Evolutionary conservation across 2,329 filamentous ascomycete genomes (phyloP).

Genomic region (Chaetoscypha palmicola): DNA sequence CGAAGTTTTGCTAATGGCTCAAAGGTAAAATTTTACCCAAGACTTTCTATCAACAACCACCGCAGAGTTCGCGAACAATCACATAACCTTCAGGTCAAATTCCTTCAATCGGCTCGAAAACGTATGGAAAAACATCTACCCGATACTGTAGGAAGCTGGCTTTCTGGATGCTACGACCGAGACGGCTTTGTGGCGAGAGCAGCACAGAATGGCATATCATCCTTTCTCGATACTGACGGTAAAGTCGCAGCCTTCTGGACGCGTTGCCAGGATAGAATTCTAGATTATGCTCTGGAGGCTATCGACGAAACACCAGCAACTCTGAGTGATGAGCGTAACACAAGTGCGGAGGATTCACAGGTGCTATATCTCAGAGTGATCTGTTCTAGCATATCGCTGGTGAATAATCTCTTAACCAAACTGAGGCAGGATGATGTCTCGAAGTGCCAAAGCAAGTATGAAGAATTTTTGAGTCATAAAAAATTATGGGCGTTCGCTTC

Average conservation of each 20-base stretch:
- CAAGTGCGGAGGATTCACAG: constrained; percentile 76
- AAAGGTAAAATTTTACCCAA: constrained; percentile 81
- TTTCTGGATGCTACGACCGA: constrained; percentile 80
- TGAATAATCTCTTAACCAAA: constrained; percentile 45
- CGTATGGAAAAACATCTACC: constrained; percentile 76
- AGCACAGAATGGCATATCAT: constrained; percentile 68
- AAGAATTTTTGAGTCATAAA: constrained; percentile 53
- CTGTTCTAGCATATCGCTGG: constrained; percentile 47
- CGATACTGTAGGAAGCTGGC: constrained; percentile 78
- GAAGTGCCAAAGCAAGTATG: constrained; percentile 55
- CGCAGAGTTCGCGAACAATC: constrained; percentile 82
- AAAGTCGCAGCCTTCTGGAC: constrained; percentile 73
- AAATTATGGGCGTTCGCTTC: constrained; percentile 60
- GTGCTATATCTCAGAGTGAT: constrained; percentile 77
- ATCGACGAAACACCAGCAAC: constrained; percentile 74
- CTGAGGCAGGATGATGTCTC: constrained; percentile 46
- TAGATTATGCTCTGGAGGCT: constrained; percentile 75
- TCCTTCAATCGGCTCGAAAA: constrained; percentile 62
- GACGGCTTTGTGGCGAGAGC: constrained; percentile 70
- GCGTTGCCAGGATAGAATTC: constrained; percentile 71
- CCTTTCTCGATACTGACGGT: constrained; percentile 71
- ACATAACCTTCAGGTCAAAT: constrained; percentile 62
- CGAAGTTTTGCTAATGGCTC: constrained; percentile 31
- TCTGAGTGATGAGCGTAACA: constrained; percentile 81
- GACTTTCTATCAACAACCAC: constrained; percentile 82